Percentiles rank a stretch among this genome's conserved stretches.
Conservation (phyloP, 768 basidiomycete genomes). For the Lyophyllum atratum region DNA sequence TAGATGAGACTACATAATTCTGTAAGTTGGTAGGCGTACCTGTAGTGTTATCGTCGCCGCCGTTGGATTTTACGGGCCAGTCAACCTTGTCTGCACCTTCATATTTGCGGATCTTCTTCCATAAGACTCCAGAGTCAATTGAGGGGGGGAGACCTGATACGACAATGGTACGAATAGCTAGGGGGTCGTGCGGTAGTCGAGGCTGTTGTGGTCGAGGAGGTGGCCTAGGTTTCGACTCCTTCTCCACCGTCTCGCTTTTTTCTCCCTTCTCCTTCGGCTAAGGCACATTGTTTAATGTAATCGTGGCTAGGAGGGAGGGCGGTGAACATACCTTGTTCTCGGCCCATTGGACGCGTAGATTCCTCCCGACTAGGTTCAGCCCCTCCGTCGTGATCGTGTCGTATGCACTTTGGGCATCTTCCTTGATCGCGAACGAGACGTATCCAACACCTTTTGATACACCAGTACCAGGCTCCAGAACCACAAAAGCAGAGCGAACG, state of each 20-base stretch:
- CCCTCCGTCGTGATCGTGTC: slow-evolving; percentile 65
- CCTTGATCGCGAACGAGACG: slow-evolving; percentile 85
- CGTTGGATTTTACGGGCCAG: slow-evolving; percentile 59
- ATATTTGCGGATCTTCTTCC: slow-evolving; percentile 88
- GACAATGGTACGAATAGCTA: slow-evolving; percentile 82
- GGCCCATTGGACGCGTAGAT: slow-evolving; percentile 79
- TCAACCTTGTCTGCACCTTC: slow-evolving; percentile 75
- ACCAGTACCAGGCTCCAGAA: slow-evolving; percentile 72
- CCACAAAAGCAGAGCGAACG: slow-evolving; percentile 91
- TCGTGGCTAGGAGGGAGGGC: not conserved
- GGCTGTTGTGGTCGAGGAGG: slow-evolving; percentile 32
- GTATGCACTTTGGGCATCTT: slow-evolving; percentile 82
- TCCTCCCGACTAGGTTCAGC: slow-evolving; percentile 66
- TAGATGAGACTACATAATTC: not conserved
- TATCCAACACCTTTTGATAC: slow-evolving; percentile 96
- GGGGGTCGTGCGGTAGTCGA: slow-evolving; percentile 57
- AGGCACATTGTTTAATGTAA: not conserved
- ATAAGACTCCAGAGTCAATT: slow-evolving; percentile 66
- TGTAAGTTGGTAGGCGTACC: slow-evolving; percentile 36
- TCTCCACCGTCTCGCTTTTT: slow-evolving; percentile 31
- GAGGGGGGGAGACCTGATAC: slow-evolving; percentile 70
- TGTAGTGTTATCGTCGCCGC: slow-evolving; percentile 46
- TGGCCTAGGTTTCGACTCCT: slow-evolving; percentile 43
- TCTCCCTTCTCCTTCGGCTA: slow-evolving; percentile 49
- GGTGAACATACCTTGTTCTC: slow-evolving; percentile 61